Conservation (phyloP, 1,284 basidiomycete genomes). For the Heterobasidion occidentale region DNA sequence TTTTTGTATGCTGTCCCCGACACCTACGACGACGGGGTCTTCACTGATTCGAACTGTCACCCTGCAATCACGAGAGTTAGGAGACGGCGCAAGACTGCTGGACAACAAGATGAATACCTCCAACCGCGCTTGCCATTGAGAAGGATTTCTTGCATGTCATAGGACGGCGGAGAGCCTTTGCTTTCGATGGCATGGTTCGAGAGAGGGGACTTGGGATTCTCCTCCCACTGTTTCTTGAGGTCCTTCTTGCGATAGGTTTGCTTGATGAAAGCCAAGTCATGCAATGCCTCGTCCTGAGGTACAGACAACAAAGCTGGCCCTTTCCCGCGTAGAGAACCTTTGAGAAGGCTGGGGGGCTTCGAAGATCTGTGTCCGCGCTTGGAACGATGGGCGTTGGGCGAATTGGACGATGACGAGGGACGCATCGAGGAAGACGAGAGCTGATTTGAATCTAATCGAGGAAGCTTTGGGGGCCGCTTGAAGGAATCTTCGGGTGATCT, state of each 20-base stretch:
- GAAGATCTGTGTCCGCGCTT: background rate
- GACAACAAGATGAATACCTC: slow-evolving; percentile 7
- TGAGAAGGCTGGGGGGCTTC: background rate
- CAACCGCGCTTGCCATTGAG: slow-evolving; percentile 10
- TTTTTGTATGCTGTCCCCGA: slow-evolving; percentile 58
- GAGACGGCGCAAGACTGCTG: background rate
- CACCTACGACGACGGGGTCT: slow-evolving; percentile 33
- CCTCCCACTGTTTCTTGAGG: slow-evolving; percentile 23
- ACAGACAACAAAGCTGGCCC: slow-evolving; percentile 10
- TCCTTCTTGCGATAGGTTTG: slow-evolving; percentile 17
- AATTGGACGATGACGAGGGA: background rate
- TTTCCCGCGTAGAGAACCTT: background rate
- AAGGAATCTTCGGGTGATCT: background rate
- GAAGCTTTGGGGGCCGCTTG: background rate
- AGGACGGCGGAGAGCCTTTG: slow-evolving; percentile 5
- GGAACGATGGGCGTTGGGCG: background rate
- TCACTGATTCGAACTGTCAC: slow-evolving; percentile 37
- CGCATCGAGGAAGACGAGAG: background rate
- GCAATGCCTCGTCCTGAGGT: slow-evolving; percentile 11
- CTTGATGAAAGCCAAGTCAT: slow-evolving; percentile 22
- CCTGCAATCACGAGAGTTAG: slow-evolving; percentile 23
- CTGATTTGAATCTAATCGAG: background rate
- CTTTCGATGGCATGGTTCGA: slow-evolving; percentile 24
- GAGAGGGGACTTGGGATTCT: slow-evolving; percentile 39
- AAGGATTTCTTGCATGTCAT: slow-evolving; percentile 14